phyloP scores from a whole-genome alignment of 805 yeast species.

The Candida manassasensis region DNA sequence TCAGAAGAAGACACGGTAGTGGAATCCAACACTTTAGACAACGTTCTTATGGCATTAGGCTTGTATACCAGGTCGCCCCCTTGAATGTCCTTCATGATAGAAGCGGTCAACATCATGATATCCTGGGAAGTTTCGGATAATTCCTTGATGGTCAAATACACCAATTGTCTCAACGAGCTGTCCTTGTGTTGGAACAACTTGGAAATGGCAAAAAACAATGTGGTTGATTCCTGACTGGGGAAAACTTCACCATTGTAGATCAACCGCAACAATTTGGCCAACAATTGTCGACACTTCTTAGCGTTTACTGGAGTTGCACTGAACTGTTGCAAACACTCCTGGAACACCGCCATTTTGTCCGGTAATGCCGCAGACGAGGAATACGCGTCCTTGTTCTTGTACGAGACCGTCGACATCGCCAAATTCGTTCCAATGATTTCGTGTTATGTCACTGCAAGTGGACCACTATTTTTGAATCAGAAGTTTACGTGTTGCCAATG shows the following conservation, averaged over 20 bases:
- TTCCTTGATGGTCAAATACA: slow-evolving; percentile 91
- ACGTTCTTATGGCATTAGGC: slow-evolving; percentile 92
- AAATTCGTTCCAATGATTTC: too few species aligned
- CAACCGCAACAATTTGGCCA: slow-evolving; percentile 79
- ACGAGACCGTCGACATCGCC: slow-evolving; percentile 73
- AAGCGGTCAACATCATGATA: slow-evolving; percentile 94
- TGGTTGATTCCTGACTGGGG: slow-evolving; percentile 85
- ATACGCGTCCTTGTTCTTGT: slow-evolving; percentile 76
- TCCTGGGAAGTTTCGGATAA: slow-evolving; percentile 83
- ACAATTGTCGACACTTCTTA: slow-evolving; percentile 74
- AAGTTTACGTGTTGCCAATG: slow-evolving; percentile 1
- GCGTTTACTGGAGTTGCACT: slow-evolving; percentile 88
- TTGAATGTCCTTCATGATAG: slow-evolving; percentile 97
- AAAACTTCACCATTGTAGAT: slow-evolving; percentile 83
- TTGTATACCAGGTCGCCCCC: slow-evolving; percentile 79
- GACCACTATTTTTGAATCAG: too few species aligned
- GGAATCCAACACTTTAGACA: slow-evolving; percentile 84
- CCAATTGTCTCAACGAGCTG: slow-evolving; percentile 83
- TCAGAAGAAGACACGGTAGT: slow-evolving; percentile 91
- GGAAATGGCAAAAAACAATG: slow-evolving; percentile 87
- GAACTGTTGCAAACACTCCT: slow-evolving; percentile 89
- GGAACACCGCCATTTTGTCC: slow-evolving; percentile 96
- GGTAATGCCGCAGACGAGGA: slow-evolving; percentile 57
- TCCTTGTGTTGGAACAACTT: slow-evolving; percentile 92
- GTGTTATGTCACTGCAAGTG: too few species aligned